Evolutionary conservation across 116 monocot genomes (phyloP).

Genomic region (Papilionanthe hybrid): DNA sequence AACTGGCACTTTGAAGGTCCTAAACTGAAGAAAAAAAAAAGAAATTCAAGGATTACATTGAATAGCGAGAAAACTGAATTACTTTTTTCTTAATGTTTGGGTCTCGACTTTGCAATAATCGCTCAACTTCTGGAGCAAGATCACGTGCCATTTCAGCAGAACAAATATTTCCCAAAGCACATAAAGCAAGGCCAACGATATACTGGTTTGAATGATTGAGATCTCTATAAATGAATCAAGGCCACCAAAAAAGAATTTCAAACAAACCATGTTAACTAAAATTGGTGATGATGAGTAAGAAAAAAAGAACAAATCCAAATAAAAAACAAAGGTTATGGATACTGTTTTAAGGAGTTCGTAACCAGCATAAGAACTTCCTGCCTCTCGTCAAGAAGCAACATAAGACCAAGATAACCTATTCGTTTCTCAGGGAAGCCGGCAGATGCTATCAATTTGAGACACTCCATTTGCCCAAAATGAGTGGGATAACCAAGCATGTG

Average conservation of each 20-base stretch:
- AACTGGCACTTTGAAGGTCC: neutral
- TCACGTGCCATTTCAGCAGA: conserved; percentile 99
- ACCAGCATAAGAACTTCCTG: conserved; percentile 99
- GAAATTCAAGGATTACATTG: neutral
- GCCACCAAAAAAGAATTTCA: conserved; percentile 12
- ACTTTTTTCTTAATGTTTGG: conserved; percentile 99
- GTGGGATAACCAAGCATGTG: conserved; percentile 99
- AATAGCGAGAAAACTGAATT: conserved; percentile 17
- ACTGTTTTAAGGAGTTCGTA: conserved; percentile 99
- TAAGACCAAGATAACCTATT: conserved; percentile 94
- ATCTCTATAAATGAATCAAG: conserved; percentile 78
- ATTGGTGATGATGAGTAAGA: neutral
- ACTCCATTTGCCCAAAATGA: conserved; percentile 99
- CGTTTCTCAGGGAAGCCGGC: conserved; percentile 94
- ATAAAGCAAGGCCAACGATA: conserved; percentile 94
- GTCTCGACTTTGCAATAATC: conserved; percentile 77
- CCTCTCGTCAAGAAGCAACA: conserved; percentile 99
- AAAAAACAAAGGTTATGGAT: conserved; percentile 39
- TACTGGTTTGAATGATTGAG: conserved; percentile 94
- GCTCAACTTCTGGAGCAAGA: conserved; percentile 96
- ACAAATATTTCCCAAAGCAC: conserved; percentile 98
- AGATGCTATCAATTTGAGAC: conserved; percentile 92
- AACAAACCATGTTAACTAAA: neutral
- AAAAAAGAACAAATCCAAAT: neutral
- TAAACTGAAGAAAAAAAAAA: neutral